Evolutionary conservation across 345 rosid species (phyloP).

Genomic region (Citrus sp.): DNA sequence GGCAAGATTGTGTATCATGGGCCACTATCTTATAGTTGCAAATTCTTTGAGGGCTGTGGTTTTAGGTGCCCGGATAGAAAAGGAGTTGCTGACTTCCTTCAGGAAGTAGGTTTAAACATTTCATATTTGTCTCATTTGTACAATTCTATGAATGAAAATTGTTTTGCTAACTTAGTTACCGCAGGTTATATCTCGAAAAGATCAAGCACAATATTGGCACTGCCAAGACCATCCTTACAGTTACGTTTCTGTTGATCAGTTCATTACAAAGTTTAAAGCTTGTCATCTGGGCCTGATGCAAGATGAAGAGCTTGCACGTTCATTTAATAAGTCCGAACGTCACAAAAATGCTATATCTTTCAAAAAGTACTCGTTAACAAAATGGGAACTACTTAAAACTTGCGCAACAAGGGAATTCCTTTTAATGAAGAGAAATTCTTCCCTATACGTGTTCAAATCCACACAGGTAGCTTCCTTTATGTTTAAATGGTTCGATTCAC

Average conservation of each 20-base stretch:
- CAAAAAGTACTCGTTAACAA: constrained; percentile 22
- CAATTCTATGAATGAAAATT: not conserved
- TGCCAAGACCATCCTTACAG: constrained; percentile 20
- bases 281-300: constrained; percentile 27
- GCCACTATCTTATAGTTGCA: constrained; percentile 26
- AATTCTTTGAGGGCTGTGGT: constrained; percentile 40
- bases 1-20: constrained; percentile 45
- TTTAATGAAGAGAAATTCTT: constrained; percentile 25
- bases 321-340: constrained; percentile 28
- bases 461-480: constrained; percentile 23
- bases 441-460: constrained; percentile 36
- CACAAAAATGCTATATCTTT: constrained; percentile 34
- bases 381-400: constrained; percentile 35
- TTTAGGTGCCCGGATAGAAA: constrained; percentile 31
- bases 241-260: constrained; percentile 28
- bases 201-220: constrained; percentile 48
- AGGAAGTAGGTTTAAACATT: constrained; percentile 29
- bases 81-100: constrained; percentile 47
- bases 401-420: constrained; percentile 34
- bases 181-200: constrained; percentile 46
- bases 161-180: not conserved
- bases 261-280: constrained; percentile 27
- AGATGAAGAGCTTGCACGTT: constrained; percentile 22
- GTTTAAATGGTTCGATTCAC: not conserved
- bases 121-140: not conserved